Evolutionary conservation across 176 grass and related monocot genomes (phyloP).

Genomic region (Triticum timopheevii): DNA sequence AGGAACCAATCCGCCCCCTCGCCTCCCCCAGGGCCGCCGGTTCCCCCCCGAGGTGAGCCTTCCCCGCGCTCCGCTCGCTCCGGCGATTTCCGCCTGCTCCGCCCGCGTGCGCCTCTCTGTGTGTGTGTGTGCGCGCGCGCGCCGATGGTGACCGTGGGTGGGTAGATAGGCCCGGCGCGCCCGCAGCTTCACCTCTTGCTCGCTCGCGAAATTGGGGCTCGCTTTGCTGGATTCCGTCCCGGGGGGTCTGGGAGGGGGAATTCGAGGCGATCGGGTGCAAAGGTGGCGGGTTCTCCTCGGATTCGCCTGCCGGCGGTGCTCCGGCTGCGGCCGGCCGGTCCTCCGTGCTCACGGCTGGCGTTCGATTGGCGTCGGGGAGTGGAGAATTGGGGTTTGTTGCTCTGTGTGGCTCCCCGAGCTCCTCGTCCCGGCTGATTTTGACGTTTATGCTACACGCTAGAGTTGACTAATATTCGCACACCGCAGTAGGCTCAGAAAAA

Average conservation of each 20-base stretch:
- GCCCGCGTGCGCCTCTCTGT: no score
- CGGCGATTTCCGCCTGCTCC: neutral
- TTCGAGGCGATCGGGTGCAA: constrained; percentile 32
- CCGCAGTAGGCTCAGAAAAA: neutral
- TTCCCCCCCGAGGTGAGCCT: constrained; percentile 31
- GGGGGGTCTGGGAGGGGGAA: neutral
- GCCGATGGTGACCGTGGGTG: neutral
- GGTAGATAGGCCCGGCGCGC: neutral
- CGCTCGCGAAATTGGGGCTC: neutral
- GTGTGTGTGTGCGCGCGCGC: neutral
- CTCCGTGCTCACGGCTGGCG: neutral
- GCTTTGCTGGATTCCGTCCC: neutral
- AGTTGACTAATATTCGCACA: constrained; percentile 14
- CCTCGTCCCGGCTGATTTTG: constrained; percentile 4
- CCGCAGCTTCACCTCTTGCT: neutral
- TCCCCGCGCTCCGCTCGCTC: neutral
- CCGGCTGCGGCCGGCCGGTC: neutral
- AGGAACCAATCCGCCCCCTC: neutral
- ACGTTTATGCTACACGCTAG: constrained; percentile 20
- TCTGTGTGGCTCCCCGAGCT: constrained; percentile 19
- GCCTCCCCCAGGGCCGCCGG: neutral
- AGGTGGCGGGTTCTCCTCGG: constrained; percentile 23
- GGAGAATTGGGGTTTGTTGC: constrained; percentile 21
- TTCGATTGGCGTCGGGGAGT: constrained; percentile 3
- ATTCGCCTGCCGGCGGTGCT: neutral